phyloP scores from a whole-genome alignment of 2,329 filamentous ascomycete genomes.

The Phialemonium atrogriseum region DNA sequence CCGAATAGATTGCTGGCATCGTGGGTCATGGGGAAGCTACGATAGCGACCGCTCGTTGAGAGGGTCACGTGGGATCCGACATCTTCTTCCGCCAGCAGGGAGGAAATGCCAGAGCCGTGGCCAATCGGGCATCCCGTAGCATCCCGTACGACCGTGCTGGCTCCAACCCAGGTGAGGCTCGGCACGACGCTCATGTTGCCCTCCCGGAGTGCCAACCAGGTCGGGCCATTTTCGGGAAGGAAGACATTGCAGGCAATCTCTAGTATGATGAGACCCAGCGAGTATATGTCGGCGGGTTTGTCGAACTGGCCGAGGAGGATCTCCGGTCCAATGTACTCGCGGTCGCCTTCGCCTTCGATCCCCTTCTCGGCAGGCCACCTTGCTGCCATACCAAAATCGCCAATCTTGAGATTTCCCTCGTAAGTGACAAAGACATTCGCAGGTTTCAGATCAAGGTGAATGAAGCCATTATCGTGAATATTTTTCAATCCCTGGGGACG shows the following conservation, averaged over 20 bases:
- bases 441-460: conserved; percentile 79
- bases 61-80: not conserved
- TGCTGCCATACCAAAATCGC: conserved; percentile 77
- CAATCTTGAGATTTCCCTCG: conserved; percentile 76
- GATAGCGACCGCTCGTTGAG: conserved; percentile 4
- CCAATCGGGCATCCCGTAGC: conserved; percentile 60
- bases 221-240: conserved; percentile 84
- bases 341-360: conserved; percentile 87
- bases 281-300: conserved; percentile 88
- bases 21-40: conserved; percentile 16
- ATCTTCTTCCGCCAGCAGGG: conserved; percentile 2
- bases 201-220: conserved; percentile 82
- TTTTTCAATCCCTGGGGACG: conserved; percentile 68
- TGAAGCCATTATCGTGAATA: conserved; percentile 81
- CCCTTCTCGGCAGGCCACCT: conserved; percentile 66
- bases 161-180: conserved; percentile 73
- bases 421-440: conserved; percentile 78
- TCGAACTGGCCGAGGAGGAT: conserved; percentile 80
- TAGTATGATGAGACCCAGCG: conserved; percentile 86
- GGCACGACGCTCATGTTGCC: conserved; percentile 87
- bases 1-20: conserved; percentile 36
- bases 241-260: conserved; percentile 93
- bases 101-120: conserved; percentile 16
- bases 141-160: conserved; percentile 64
- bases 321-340: conserved; percentile 92